Evolutionary conservation across 2,329 filamentous ascomycete species (phyloP).

Genomic region (Phialophora tarda): DNA sequence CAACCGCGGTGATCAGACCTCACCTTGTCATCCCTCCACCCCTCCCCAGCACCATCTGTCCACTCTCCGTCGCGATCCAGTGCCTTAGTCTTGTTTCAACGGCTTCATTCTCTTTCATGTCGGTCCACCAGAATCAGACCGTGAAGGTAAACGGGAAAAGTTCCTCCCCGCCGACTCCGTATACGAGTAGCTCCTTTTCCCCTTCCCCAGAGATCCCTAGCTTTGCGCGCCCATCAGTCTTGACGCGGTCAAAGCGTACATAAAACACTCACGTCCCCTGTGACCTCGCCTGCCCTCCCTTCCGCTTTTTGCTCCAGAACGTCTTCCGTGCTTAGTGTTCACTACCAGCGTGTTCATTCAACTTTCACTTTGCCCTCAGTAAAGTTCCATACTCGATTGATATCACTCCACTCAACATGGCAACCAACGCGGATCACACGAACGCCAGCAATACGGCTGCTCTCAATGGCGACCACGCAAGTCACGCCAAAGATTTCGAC

Average conservation of each 20-base stretch:
- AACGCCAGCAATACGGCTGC: slow-evolving; percentile 18
- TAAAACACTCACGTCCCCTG: slow-evolving; percentile 25
- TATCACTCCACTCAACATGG: slow-evolving; percentile 21
- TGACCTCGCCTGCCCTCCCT: background rate
- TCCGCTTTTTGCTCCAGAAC: background rate
- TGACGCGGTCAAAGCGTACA: slow-evolving; percentile 19
- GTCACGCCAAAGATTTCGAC: slow-evolving; percentile 32
- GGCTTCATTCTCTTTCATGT: slow-evolving; percentile 1
- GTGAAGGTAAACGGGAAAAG: slow-evolving; percentile 7
- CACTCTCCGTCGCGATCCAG: slow-evolving; percentile 12
- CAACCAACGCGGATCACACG: slow-evolving; percentile 31
- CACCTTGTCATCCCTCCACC: slow-evolving; percentile 21
- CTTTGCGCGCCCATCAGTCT: background rate
- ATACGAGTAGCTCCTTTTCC: background rate
- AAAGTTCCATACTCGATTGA: background rate
- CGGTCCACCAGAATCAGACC: slow-evolving; percentile 16
- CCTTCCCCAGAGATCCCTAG: slow-evolving; percentile 17
- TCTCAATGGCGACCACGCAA: slow-evolving; percentile 16
- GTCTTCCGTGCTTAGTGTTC: background rate
- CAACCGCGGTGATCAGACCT: slow-evolving; percentile 13
- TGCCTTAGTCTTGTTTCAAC: slow-evolving; percentile 17
- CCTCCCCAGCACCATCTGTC: slow-evolving; percentile 17
- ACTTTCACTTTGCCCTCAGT: background rate
- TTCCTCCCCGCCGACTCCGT: slow-evolving; percentile 23
- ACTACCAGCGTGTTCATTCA: slow-evolving; percentile 1